Base-by-base conservation (phyloP, 2,329 filamentous ascomycete species). In the Didymella glomerata region DNA sequence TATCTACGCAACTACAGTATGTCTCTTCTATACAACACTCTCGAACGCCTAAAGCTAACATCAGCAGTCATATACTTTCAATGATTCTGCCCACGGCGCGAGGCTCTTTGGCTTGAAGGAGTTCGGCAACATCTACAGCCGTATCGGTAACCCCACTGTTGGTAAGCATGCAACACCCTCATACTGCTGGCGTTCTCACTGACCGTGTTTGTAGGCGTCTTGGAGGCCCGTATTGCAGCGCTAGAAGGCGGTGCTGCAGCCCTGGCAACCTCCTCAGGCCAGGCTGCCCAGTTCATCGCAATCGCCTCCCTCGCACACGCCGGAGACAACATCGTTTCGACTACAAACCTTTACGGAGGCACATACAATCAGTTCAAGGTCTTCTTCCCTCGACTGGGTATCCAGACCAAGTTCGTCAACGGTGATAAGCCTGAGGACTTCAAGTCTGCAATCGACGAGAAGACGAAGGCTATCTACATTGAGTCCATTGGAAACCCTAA, bases 311-410 rank as follows among this genome's bases (percentile, higher is more conserved):
- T 98, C n/a, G 92, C 92, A 4, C 88, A 92, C 61, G 85, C 88
- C 0, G 94, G 94, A 47, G 93, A 97, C 83, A 97, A 97, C 82
- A 96, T 97, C 68, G 86, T 97, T 50, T 90, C 92, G 13, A 97
- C 94, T 7, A 89, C 89, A 49, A 96, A 96, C 80, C 83, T 97
- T 57, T 76, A 97, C 79, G 93, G 93, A 66, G 93, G 93, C 76
- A 97, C 94, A 16, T 97, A 97, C 83, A 97, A 98, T 81, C 94
- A 97, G 82, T 88, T 97, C 81, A 97, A 97, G 81, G 93, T 97
- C 45, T 85, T 92, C 67, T 83, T 97, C 55, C 90, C 92, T 7
- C 87, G 93, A n/a, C 80, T 97, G 45, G 94, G 94, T 62, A 93
- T 98, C 74, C 83, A 83, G 41, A 95, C 92, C 73, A 96, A 93